Percentiles rank a stretch among this genome's conserved stretches.
phyloP scores from a whole-genome alignment of 371 early-diverging fungal genomes.

The Rhizopus sp. region DNA sequence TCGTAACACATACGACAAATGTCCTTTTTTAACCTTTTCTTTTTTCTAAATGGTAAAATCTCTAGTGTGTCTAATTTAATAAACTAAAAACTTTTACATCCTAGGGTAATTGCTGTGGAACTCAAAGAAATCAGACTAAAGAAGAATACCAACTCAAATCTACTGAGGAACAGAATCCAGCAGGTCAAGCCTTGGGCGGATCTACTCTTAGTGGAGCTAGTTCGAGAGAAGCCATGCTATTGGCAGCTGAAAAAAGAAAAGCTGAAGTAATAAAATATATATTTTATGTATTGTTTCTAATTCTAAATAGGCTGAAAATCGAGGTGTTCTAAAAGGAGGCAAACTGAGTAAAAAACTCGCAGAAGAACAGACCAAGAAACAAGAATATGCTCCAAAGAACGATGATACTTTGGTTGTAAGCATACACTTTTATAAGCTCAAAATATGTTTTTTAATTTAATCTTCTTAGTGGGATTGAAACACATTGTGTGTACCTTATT shows the following conservation, averaged over 20 bases:
- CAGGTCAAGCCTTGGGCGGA: conserved; percentile 20
- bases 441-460: not conserved
- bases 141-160: conserved; percentile 18
- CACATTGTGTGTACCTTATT: not conserved
- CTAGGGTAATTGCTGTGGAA: conserved; percentile 26
- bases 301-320: conserved; percentile 33
- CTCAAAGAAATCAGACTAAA: conserved; percentile 16
- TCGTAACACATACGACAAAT: not conserved
- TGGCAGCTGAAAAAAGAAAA: conserved; percentile 39
- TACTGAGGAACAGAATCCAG: conserved; percentile 8
- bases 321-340: conserved; percentile 36
- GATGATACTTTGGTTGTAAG: conserved; percentile 18
- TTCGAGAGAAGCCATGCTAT: conserved; percentile 37
- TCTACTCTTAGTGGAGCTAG: conserved; percentile 4
- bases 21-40: not conserved
- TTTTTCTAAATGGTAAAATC: conserved; percentile 4
- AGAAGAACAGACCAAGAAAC: conserved; percentile 23
- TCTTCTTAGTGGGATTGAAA: conserved; percentile 3
- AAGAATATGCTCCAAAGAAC: conserved; percentile 3
- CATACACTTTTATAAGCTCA: not conserved
- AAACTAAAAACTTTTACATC: not conserved
- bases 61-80: not conserved
- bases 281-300: not conserved
- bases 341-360: conserved; percentile 40
- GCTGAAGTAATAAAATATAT: conserved; percentile 19